Percentiles rank a stretch among this genome's conserved stretches.
Conservation (phyloP, 2,329 filamentous ascomycete genomes). For the Penicillium expansum region DNA sequence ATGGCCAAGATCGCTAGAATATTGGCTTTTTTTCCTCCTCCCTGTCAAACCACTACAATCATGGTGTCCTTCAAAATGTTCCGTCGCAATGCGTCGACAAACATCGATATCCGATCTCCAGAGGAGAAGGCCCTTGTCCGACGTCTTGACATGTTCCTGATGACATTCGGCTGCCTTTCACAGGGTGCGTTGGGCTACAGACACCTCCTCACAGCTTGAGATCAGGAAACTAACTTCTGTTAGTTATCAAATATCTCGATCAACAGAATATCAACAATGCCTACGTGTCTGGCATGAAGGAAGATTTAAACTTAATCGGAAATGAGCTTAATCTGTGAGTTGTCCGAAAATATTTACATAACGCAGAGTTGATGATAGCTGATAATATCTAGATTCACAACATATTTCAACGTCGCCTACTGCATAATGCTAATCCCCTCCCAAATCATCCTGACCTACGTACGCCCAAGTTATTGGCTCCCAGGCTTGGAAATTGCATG, state of each 20-base stretch:
- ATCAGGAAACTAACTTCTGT: not conserved
- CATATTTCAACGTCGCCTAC: slow-evolving; percentile 42
- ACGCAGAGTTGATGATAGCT: not conserved
- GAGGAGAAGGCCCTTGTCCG: slow-evolving; percentile 40
- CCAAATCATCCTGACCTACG: slow-evolving; percentile 41
- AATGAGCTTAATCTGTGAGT: slow-evolving; percentile 26
- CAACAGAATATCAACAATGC: slow-evolving; percentile 29
- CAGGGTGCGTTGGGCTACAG: slow-evolving; percentile 29
- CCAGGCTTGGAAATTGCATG: slow-evolving; percentile 29
- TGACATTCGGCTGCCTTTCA: slow-evolving; percentile 43
- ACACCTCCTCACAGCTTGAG: not conserved
- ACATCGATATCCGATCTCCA: slow-evolving; percentile 15
- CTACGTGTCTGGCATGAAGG: slow-evolving; percentile 29
- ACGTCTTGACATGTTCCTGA: slow-evolving; percentile 39
- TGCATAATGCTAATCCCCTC: slow-evolving; percentile 42
- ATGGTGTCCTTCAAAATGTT: slow-evolving; percentile 18
- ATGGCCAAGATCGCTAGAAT: not conserved
- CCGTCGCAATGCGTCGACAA: slow-evolving; percentile 9
- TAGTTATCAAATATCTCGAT: slow-evolving; percentile 28
- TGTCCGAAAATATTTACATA: too few species aligned
- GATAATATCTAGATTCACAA: slow-evolving; percentile 33
- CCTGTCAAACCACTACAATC: not conserved
- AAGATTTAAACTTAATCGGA: slow-evolving; percentile 23
- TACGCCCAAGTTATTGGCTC: slow-evolving; percentile 32
- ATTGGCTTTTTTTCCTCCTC: not conserved